Evolutionary conservation across 257 asterid genomes (phyloP).

Genomic region (Jacaranda copaia): DNA sequence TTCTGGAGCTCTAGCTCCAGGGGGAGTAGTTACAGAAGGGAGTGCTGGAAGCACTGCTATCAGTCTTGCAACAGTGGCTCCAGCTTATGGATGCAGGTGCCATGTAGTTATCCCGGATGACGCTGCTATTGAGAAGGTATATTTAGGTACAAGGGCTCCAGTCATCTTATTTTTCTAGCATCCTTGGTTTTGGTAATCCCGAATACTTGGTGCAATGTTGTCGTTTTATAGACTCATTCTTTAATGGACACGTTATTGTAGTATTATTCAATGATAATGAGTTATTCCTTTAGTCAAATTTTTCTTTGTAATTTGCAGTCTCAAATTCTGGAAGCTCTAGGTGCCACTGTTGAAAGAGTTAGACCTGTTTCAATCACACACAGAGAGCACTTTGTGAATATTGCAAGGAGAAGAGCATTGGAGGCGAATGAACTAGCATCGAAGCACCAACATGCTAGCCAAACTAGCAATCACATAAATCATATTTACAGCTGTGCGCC

Average conservation of each 20-base stretch:
- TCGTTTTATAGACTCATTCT: constrained; percentile 4
- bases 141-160: not conserved
- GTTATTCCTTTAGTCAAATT: not conserved
- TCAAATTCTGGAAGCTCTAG: constrained; percentile 92
- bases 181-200: not conserved
- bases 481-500: constrained; percentile 39
- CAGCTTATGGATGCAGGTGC: constrained; percentile 95
- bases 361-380: constrained; percentile 96
- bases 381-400: constrained; percentile 87
- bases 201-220: constrained; percentile 12
- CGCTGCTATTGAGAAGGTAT: constrained; percentile 94
- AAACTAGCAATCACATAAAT: constrained; percentile 35
- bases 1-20: constrained; percentile 77
- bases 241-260: not conserved
- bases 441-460: constrained; percentile 39
- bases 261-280: not conserved
- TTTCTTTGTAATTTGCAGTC: constrained; percentile 58
- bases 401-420: constrained; percentile 88
- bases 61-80: constrained; percentile 96
- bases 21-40: constrained; percentile 94
- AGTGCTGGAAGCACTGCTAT: constrained; percentile 99
- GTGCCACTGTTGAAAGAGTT: constrained; percentile 97
- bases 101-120: constrained; percentile 97
- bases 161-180: constrained; percentile 1
- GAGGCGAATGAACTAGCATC: constrained; percentile 74